Percentiles rank a stretch among this genome's conserved stretches.
Conservation (phyloP, 2,329 filamentous ascomycete genomes). For the Acrocalymma vagum region DNA sequence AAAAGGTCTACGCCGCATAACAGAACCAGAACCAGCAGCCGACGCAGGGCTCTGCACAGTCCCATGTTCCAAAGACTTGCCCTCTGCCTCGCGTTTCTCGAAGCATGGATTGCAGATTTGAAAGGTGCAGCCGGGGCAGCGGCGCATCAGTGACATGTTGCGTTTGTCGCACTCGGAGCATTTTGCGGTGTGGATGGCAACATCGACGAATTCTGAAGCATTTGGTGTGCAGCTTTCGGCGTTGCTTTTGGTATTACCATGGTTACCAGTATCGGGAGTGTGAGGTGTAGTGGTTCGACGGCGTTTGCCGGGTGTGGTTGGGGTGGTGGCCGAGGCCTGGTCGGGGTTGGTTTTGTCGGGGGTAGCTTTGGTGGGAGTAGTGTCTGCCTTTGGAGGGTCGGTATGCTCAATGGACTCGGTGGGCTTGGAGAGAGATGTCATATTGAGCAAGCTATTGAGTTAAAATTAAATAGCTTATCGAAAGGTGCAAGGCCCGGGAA, state of each 20-base stretch:
- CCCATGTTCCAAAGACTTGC: slow-evolving; percentile 31
- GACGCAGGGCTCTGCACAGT: slow-evolving; percentile 20
- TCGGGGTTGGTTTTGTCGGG: too few relatives aligned
- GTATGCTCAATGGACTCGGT: too few relatives aligned
- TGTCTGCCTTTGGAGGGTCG: too few relatives aligned
- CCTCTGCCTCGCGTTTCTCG: slow-evolving; percentile 13
- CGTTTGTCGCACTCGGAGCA: slow-evolving; percentile 45
- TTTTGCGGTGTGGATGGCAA: slow-evolving; percentile 47
- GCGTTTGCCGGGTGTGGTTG: too few relatives aligned
- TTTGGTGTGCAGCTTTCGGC: slow-evolving; percentile 27
- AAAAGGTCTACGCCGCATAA: background rate
- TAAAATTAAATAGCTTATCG: too few relatives aligned
- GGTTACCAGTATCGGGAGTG: slow-evolving; percentile 16
- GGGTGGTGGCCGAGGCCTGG: too few relatives aligned
- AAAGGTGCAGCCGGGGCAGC: slow-evolving; percentile 44
- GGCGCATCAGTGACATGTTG: slow-evolving; percentile 38
- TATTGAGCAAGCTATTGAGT: too few relatives aligned
- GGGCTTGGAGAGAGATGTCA: too few relatives aligned
- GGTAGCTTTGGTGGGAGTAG: too few relatives aligned
- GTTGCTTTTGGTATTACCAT: slow-evolving; percentile 3
- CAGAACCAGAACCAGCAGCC: background rate
- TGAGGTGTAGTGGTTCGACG: too few relatives aligned
- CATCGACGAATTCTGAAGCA: slow-evolving; percentile 24
- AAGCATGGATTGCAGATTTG: slow-evolving; percentile 42
- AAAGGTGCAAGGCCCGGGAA: too few relatives aligned